phyloP scores from a whole-genome alignment of 257 asterid species.

The Linderniella brevidens region DNA sequence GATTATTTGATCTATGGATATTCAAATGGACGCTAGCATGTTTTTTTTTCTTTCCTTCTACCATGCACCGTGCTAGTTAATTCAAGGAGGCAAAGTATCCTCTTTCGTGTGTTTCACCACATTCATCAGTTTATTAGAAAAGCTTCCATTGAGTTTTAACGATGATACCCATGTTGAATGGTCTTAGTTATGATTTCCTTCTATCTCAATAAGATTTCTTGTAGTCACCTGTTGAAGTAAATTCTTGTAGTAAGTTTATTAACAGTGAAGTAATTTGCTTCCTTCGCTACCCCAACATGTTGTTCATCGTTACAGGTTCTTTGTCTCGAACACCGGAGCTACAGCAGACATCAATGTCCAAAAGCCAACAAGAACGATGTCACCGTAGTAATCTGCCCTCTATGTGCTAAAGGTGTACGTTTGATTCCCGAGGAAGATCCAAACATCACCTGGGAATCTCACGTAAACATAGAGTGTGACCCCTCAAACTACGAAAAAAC shows the following conservation, averaged over 20 bases:
- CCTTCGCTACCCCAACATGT: background rate
- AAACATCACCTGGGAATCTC: conserved; percentile 92
- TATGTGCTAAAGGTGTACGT: conserved; percentile 91
- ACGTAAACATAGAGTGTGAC: conserved; percentile 82
- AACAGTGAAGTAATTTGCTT: background rate
- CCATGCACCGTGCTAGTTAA: no score
- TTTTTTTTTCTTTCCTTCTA: no score
- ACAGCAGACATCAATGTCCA: conserved; percentile 63
- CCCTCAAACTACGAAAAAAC: conserved; percentile 76
- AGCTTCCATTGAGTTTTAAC: no score
- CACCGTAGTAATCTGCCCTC: conserved; percentile 82
- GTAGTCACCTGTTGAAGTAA: no score
- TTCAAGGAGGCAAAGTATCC: no score
- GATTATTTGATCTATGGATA: no score
- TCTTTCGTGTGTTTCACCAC: no score
- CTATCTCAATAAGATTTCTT: background rate
- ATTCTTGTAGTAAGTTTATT: no score
- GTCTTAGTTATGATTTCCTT: no score
- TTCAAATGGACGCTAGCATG: no score
- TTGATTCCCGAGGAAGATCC: conserved; percentile 71
- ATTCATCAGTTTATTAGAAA: no score
- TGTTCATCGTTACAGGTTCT: conserved; percentile 32
- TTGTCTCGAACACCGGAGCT: conserved; percentile 91
- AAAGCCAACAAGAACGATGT: conserved; percentile 58
- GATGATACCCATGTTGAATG: no score